phyloP scores from a whole-genome alignment of 106 monocot genomes.

The Dioscorea alata region DNA sequence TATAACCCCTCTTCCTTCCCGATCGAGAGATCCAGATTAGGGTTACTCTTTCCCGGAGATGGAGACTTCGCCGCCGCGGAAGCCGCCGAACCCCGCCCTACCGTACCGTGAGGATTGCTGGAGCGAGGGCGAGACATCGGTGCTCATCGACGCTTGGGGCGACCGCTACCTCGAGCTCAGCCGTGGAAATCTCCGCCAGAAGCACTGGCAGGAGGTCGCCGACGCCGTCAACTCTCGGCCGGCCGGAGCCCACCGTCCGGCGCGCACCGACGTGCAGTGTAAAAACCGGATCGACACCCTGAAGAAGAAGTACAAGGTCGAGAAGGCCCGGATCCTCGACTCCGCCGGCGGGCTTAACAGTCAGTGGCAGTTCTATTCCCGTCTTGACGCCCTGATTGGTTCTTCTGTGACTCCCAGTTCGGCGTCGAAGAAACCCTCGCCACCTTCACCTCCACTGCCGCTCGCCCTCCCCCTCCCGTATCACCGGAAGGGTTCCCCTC shows the following conservation, averaged over 20 bases:
- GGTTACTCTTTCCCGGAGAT: constrained; percentile 1
- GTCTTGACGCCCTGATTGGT: constrained; percentile 59
- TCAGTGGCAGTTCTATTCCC: constrained; percentile 68
- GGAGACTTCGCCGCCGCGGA: constrained; percentile 30
- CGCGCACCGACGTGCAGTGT: constrained; percentile 86
- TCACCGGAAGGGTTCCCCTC: constrained; percentile 7
- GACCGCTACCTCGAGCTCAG: constrained; percentile 79
- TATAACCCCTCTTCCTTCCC: constrained; percentile 17
- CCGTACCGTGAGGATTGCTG: constrained; percentile 94
- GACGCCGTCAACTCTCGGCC: constrained; percentile 78
- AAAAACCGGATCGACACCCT: constrained; percentile 92
- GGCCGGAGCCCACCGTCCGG: constrained; percentile 40
- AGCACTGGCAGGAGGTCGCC: constrained; percentile 94
- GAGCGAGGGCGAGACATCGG: constrained; percentile 87
- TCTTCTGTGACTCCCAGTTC: constrained; percentile 8
- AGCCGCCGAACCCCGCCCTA: constrained; percentile 64
- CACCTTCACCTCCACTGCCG: constrained; percentile 6
- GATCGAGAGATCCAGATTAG: background rate
- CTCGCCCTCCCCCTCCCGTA: constrained; percentile 32
- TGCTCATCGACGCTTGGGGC: constrained; percentile 81
- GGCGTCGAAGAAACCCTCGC: background rate
- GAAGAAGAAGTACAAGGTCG: constrained; percentile 92
- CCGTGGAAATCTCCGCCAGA: constrained; percentile 85
- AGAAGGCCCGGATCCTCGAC: constrained; percentile 43
- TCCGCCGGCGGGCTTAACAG: constrained; percentile 21